These are phyloP conservation scores for Phytophthora aleatoria DNA, from an alignment of 352 stramenopile genomes.

Conservation along the genomic window DNA sequence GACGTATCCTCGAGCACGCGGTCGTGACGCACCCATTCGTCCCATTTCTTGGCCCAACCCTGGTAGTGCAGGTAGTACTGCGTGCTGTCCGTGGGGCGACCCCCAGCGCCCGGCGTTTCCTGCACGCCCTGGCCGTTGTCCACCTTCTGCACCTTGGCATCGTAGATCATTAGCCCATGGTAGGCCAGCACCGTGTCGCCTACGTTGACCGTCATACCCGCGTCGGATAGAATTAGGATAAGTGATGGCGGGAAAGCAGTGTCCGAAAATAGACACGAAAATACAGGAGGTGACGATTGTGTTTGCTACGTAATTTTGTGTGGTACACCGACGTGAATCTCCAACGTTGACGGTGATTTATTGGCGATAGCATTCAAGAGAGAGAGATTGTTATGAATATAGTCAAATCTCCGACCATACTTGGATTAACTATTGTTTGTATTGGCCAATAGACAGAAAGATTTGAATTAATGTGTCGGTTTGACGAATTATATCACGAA, in stretches of 20 bases:
- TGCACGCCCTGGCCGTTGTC: slow-evolving; percentile 71
- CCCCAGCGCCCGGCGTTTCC: slow-evolving; percentile 20
- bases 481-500: too few relatives aligned
- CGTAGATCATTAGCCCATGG: slow-evolving; percentile 86
- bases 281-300: neutral
- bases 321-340: too few relatives aligned
- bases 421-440: too few relatives aligned
- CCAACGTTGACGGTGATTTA: too few relatives aligned
- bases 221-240: neutral
- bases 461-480: too few relatives aligned
- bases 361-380: too few relatives aligned
- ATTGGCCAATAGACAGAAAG: too few relatives aligned
- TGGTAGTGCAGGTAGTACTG: slow-evolving; percentile 93
- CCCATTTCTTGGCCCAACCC: slow-evolving; percentile 92
- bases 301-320: too few relatives aligned
- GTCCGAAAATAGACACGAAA: neutral
- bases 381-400: too few relatives aligned
- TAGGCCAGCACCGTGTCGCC: slow-evolving; percentile 76
- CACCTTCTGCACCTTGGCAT: slow-evolving; percentile 85
- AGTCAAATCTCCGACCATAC: too few relatives aligned
- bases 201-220: slow-evolving; percentile 62
- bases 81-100: slow-evolving; percentile 31
- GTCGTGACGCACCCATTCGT: slow-evolving; percentile 86
- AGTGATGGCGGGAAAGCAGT: neutral
- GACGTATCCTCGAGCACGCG: slow-evolving; percentile 77